Conservation (phyloP, 371 early-diverging fungal species). For the Quaeritorhiza haematococci region DNA sequence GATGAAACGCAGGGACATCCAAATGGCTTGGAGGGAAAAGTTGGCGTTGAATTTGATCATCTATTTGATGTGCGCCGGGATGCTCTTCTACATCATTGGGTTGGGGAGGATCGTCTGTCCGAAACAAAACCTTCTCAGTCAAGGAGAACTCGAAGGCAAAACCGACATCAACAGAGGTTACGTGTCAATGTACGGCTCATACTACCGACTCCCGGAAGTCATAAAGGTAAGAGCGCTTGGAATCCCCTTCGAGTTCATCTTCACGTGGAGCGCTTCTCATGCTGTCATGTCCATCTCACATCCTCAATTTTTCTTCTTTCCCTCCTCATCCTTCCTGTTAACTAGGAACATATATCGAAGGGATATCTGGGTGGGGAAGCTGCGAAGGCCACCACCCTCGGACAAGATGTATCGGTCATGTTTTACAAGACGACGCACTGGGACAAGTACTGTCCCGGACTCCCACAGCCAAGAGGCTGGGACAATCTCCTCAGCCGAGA, state of each 20-base stretch:
- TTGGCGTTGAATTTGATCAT: constrained; percentile 87
- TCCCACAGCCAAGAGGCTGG: constrained; percentile 10
- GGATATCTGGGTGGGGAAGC: neutral
- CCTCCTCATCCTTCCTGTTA: too few species aligned
- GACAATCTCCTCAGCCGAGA: neutral
- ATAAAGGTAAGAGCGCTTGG: too few species aligned
- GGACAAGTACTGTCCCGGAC: constrained; percentile 17
- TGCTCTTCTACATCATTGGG: constrained; percentile 87
- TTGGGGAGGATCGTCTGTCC: constrained; percentile 87
- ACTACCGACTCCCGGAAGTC: constrained; percentile 25
- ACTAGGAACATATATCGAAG: neutral
- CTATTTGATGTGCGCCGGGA: constrained; percentile 66
- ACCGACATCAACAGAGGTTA: constrained; percentile 18
- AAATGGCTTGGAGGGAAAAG: constrained; percentile 95
- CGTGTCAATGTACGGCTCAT: constrained; percentile 38
- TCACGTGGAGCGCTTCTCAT: neutral
- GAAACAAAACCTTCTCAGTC: constrained; percentile 63
- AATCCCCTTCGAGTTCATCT: too few species aligned
- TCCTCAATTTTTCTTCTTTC: too few species aligned
- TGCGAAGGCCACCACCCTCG: constrained; percentile 16
- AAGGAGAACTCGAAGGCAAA: constrained; percentile 29
- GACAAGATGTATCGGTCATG: constrained; percentile 33
- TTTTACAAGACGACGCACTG: constrained; percentile 27
- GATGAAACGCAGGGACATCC: constrained; percentile 77
- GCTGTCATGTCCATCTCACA: neutral